These are phyloP conservation scores for Russula compacta DNA, from an alignment of 768 basidiomycete species.

Conservation along the genomic window DNA sequence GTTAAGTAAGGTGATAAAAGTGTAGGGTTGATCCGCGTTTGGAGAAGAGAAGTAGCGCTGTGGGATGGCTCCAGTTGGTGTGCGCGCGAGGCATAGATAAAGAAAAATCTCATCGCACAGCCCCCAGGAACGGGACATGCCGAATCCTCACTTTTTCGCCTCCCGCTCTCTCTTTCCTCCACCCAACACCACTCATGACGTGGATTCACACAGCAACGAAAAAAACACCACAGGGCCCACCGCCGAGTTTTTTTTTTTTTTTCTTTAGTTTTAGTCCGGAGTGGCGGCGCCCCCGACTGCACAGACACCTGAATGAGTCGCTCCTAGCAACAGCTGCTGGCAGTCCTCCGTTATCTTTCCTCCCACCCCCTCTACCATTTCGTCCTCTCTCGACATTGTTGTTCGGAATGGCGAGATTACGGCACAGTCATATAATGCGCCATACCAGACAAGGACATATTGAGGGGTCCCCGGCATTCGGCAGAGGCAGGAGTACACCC, in stretches of 20 bases:
- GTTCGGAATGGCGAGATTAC: neutral
- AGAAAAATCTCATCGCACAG: neutral
- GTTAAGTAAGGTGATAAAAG: neutral
- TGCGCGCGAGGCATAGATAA: neutral
- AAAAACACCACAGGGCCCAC: too few relatives aligned
- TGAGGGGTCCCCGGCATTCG: neutral
- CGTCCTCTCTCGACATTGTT: neutral
- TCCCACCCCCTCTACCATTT: neutral
- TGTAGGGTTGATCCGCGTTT: neutral
- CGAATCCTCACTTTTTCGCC: neutral
- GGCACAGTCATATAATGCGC: neutral
- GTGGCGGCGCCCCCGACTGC: neutral
- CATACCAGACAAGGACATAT: neutral
- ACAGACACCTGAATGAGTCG: neutral
- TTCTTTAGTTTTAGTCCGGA: neutral
- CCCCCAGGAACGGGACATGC: neutral
- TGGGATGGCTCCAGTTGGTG: neutral
- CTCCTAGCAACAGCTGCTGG: neutral
- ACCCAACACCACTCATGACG: too few relatives aligned
- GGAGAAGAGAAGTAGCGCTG: neutral
- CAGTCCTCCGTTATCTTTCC: neutral
- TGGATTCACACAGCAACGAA: too few relatives aligned
- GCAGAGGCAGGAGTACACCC: neutral
- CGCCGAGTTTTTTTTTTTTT: neutral
- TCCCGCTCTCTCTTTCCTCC: neutral